Evolutionary conservation across 1,284 basidiomycete species (phyloP), one percentile per base, ranked within the genome.

Genomic region (Pseudozyma hubeiensis): DNA sequence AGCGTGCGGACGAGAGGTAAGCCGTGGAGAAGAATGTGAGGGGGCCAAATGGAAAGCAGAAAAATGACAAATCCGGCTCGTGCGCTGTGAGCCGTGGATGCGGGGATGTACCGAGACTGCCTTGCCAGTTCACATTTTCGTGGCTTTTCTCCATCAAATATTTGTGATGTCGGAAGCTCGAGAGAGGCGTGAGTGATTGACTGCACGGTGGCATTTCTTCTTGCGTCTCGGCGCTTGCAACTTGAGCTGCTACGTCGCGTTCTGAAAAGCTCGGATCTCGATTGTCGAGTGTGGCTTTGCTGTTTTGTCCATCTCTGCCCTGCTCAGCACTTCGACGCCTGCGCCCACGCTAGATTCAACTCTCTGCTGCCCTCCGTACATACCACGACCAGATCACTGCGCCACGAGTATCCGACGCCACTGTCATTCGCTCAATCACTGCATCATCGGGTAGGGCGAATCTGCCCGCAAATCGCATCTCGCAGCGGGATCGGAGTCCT

Each of bases 51-150:
- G 19, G 14, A n/a, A 44, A 7, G 33, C 13, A 6, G 13, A 19
- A 9, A 19, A 44, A 14, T 39, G n/a, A n/a, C 40, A 43, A 49
- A 17, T 29, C 35, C 50, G 55, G 64, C 64, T 65, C 57, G 53
- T 60, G 64, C 64, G 63, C 43, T 54, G 31, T 37, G 31, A 10
- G 31, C 34, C 6, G 11, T 13, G 13, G 19, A 30, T 30, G 49
- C 49, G 24, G 43, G 31, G 43, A 45, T 31, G 31, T 40, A n/a
- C 19, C 7, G 31, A 17, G n/a, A n/a, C 24, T 24, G 24, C 24
- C 24, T 24, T 24, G 24, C 24, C 11, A n/a, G 16, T 10, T 43
- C 7, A 5, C 16, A 16, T 24, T 43, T 40, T 51, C 7, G 52
- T 37, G 34, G 53, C 34, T 37, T 39, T 17, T 13, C 13, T 35